Percentiles rank a stretch among this genome's conserved stretches.
Evolutionary conservation across 257 asterid genomes (phyloP).

Genomic region (Salvia miltiorrhiza): DNA sequence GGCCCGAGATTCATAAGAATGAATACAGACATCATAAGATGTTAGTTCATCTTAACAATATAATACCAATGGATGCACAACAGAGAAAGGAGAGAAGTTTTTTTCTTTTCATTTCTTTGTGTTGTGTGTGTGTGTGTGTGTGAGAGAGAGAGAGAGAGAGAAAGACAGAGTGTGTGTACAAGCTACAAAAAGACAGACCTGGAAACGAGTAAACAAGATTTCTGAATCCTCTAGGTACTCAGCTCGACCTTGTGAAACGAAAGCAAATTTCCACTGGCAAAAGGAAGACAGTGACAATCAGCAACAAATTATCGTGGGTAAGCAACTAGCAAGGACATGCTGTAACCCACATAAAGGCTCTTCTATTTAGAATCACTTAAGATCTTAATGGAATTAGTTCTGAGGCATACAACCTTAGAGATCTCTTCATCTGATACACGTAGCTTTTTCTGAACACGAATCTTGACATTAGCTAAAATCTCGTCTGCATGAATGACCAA

Average conservation of each 20-base stretch:
- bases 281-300: neutral
- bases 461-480: conserved; percentile 41
- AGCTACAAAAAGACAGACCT: conserved; percentile 34
- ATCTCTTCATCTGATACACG: conserved; percentile 55
- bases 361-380: neutral
- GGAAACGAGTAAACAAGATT: conserved; percentile 44
- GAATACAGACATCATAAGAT: conserved; percentile 3
- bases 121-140: neutral
- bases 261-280: conserved; percentile 66
- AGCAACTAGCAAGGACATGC: conserved; percentile 10
- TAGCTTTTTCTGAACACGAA: conserved; percentile 50
- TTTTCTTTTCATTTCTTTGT: neutral
- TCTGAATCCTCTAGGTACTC: conserved; percentile 59
- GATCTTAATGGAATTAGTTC: neutral
- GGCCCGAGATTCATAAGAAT: conserved; percentile 10
- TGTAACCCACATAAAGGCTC: conserved; percentile 5
- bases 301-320: conserved; percentile 14
- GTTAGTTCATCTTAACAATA: neutral
- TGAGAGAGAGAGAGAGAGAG: neutral
- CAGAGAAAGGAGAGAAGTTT: neutral
- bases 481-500: conserved; percentile 50
- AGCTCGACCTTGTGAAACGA: conserved; percentile 40
- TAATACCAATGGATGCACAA: neutral
- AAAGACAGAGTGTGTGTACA: conserved; percentile 4
- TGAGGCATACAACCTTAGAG: conserved; percentile 31